Percentiles rank a stretch among this genome's conserved stretches.
Evolutionary conservation across 2,329 filamentous ascomycete genomes (phyloP).

Genomic region (Alternaria viburni): DNA sequence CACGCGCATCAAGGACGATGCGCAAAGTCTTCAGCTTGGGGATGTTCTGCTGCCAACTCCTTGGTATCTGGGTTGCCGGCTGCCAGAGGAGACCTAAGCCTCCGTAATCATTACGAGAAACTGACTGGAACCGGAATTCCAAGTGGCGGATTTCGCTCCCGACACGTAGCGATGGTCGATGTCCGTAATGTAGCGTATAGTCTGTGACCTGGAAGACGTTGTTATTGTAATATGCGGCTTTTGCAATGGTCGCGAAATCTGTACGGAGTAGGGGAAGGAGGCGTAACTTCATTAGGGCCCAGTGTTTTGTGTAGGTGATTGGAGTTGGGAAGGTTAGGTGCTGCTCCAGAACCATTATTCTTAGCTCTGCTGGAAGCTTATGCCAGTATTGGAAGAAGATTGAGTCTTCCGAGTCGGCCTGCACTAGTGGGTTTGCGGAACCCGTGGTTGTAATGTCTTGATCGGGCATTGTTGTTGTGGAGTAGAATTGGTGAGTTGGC

Average conservation of each 20-base stretch:
- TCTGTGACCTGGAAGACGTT: neutral
- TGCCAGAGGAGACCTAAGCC: neutral
- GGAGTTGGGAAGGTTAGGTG: neutral
- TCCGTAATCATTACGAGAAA: neutral
- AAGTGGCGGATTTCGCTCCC: neutral
- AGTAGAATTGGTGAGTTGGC: neutral
- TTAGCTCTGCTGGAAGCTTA: neutral
- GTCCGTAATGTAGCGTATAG: neutral
- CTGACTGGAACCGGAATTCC: neutral
- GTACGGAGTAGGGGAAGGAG: neutral
- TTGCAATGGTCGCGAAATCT: neutral
- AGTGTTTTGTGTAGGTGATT: neutral
- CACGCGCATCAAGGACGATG: neutral
- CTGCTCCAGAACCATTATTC: neutral
- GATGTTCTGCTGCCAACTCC: neutral
- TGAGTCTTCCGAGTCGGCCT: neutral
- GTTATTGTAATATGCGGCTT: neutral
- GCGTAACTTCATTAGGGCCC: neutral
- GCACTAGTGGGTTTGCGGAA: neutral
- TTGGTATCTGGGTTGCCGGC: neutral
- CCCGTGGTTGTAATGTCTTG: neutral
- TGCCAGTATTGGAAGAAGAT: neutral
- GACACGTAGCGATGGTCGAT: neutral
- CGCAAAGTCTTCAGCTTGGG: neutral
- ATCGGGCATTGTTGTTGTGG: neutral